phyloP scores from a whole-genome alignment of 495 filamentous ascomycete species.

The Astrothelium macrocarpum region DNA sequence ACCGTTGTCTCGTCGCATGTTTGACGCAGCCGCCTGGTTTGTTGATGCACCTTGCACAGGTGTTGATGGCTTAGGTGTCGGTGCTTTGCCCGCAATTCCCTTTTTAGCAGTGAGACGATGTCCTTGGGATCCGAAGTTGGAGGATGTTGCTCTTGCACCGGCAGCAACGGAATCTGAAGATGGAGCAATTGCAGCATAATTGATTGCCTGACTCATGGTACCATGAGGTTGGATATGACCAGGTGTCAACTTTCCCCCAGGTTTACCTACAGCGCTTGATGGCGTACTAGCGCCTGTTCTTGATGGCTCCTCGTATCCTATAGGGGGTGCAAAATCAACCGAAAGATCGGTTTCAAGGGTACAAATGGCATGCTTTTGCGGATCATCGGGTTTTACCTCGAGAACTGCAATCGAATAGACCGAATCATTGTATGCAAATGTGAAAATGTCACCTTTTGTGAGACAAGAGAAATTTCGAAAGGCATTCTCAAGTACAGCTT shows the following conservation, averaged over 20 bases:
- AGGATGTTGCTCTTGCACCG: conserved; percentile 55
- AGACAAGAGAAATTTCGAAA: conserved; percentile 92
- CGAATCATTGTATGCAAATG: conserved; percentile 89
- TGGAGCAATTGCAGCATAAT: conserved; percentile 90
- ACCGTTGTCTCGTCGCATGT: conserved; percentile 46
- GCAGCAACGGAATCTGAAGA: conserved; percentile 52
- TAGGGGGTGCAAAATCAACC: conserved; percentile 88
- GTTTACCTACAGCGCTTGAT: conserved; percentile 48
- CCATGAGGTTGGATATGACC: conserved; percentile 61
- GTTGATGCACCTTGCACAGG: conserved; percentile 62
- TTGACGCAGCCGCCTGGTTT: conserved; percentile 36
- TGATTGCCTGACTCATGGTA: conserved; percentile 93
- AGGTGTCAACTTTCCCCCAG: conserved; percentile 53
- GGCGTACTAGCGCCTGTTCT: conserved; percentile 50
- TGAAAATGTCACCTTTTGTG: conserved; percentile 86
- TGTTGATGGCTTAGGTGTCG: conserved; percentile 72
- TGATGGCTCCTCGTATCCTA: conserved; percentile 80
- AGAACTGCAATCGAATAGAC: conserved; percentile 85
- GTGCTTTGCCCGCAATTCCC: conserved; percentile 50
- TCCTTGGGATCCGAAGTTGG: conserved; percentile 66
- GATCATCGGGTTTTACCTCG: conserved; percentile 75
- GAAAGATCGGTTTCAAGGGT: conserved; percentile 90
- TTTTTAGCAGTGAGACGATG: conserved; percentile 74
- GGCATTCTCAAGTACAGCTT: conserved; percentile 93
- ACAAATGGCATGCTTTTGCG: conserved; percentile 69